Evolutionary conservation across 441 rosid genomes (phyloP), one percentile per base, ranked within the genome.

Genomic region (Metrosideros polymorpha): DNA sequence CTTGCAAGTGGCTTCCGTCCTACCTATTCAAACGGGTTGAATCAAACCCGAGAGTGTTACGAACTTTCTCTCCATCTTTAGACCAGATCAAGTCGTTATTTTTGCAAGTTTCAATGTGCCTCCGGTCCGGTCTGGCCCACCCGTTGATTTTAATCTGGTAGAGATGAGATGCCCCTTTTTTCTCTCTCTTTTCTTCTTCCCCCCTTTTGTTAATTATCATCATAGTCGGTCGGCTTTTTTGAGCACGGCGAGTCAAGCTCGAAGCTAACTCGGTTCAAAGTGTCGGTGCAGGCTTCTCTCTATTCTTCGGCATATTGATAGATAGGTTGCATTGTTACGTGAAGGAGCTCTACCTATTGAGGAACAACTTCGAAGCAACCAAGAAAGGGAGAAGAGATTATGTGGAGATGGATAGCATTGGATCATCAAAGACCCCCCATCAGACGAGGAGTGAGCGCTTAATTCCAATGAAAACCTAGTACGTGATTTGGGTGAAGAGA

Each of bases 311-410:
- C 30, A 24, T 85, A 52, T 66, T 85, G 79, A 66, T 85, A 50
- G 86, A 85, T 82, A 85, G 86, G 59, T 52, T 85, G 56, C 86
- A 85, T 66, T 85, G n/a, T 25, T 61, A 85, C 82, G 71, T 22
- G 50, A 19, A 27, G 52, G 56, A 85, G 71, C 53, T 84, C n/a
- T 32, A 10, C 57, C 55, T 32, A 10, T 25, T 30, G 84, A 83
- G 84, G 84, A 51, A 24, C 57, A 19, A 6, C 43, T 32, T 51
- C 14, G 35, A 49, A 10, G 39, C 3, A 39, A 12, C 19, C 55
- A 52, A 1, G 84, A 82, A 9, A 24, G 5, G 25, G 54, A 24
- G 1, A 39, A 83, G 84, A 39, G 84, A 83, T 30, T 13, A 30
- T 19, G 7, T 19, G 43, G 61, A 54, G 57, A 52, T n/a, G 84